Percentiles rank a stretch among this genome's conserved stretches.
Evolutionary conservation across 805 yeast species (phyloP).

Genomic region (Alloascoidea hylecoeti): DNA sequence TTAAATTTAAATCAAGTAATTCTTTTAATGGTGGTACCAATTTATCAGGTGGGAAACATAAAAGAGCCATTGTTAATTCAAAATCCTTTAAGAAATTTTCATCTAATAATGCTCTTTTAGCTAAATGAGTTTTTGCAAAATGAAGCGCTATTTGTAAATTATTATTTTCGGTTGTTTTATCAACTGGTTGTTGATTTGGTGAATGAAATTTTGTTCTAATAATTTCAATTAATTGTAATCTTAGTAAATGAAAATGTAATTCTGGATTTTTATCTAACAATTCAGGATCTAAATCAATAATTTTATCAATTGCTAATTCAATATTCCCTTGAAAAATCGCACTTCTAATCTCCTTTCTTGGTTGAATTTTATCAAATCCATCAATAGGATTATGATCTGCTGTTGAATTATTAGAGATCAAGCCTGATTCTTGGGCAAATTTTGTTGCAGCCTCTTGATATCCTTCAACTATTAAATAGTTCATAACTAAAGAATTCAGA

Average conservation of each 20-base stretch:
- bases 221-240: constrained; percentile 70
- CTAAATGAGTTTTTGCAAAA: constrained; percentile 27
- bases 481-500: constrained; percentile 42
- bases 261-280: constrained; percentile 47
- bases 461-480: constrained; percentile 69
- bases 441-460: constrained; percentile 51
- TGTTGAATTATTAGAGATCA: not conserved
- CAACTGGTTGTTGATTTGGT: constrained; percentile 8
- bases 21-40: constrained; percentile 28
- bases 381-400: not conserved
- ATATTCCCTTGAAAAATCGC: constrained; percentile 48
- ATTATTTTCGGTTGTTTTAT: not conserved
- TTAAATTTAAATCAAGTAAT: constrained; percentile 42
- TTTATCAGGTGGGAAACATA: constrained; percentile 30
- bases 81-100: constrained; percentile 50
- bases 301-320: constrained; percentile 36
- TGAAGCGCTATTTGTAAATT: constrained; percentile 13
- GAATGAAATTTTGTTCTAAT: constrained; percentile 37
- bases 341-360: constrained; percentile 37
- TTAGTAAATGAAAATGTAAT: constrained; percentile 57
- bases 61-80: constrained; percentile 73
- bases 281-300: constrained; percentile 49
- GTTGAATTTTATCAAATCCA: constrained; percentile 36
- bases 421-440: constrained; percentile 43
- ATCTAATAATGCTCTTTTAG: constrained; percentile 46